Percentiles rank a stretch among this genome's conserved stretches.
Evolutionary conservation across 2,329 filamentous ascomycete species (phyloP).

Genomic region (Pseudogymnoascus sp.): DNA sequence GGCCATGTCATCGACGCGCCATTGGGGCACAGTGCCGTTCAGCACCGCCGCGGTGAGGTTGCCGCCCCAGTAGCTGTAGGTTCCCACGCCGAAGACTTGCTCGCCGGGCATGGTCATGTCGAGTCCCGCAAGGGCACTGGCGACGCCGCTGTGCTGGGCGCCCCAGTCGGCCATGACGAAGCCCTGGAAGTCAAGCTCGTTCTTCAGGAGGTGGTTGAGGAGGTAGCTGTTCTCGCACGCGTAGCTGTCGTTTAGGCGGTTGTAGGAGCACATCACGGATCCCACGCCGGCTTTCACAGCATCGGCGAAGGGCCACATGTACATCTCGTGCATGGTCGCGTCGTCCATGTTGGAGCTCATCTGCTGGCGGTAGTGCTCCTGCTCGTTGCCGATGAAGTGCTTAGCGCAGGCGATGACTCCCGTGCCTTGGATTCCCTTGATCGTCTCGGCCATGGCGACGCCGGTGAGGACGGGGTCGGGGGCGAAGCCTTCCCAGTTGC

Average conservation of each 20-base stretch:
- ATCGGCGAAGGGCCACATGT: constrained; percentile 53
- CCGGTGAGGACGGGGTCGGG: constrained; percentile 73
- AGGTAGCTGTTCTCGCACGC: constrained; percentile 72
- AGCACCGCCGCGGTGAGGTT: constrained; percentile 84
- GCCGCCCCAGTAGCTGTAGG: constrained; percentile 58
- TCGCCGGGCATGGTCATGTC: constrained; percentile 92
- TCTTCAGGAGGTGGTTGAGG: constrained; percentile 70
- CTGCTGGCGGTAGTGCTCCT: constrained; percentile 43
- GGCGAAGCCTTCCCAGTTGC: constrained; percentile 65
- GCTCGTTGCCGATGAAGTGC: constrained; percentile 67
- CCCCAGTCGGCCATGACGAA: constrained; percentile 78
- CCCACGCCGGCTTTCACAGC: constrained; percentile 66
- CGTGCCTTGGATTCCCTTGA: constrained; percentile 74
- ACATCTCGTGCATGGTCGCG: constrained; percentile 54
- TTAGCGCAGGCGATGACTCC: constrained; percentile 81
- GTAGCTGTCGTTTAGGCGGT: constrained; percentile 76
- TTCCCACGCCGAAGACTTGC: constrained; percentile 64
- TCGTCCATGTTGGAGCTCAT: constrained; percentile 48
- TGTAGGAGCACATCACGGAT: constrained; percentile 80
- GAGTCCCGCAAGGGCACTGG: constrained; percentile 63
- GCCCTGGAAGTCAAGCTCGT: constrained; percentile 74
- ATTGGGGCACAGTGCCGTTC: constrained; percentile 83
- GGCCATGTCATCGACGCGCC: constrained; percentile 86
- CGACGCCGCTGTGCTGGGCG: constrained; percentile 64
- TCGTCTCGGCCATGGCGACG: constrained; percentile 62